Evolutionary conservation across 495 filamentous ascomycete species (phyloP).

Genomic region (Neurospora cerealis): DNA sequence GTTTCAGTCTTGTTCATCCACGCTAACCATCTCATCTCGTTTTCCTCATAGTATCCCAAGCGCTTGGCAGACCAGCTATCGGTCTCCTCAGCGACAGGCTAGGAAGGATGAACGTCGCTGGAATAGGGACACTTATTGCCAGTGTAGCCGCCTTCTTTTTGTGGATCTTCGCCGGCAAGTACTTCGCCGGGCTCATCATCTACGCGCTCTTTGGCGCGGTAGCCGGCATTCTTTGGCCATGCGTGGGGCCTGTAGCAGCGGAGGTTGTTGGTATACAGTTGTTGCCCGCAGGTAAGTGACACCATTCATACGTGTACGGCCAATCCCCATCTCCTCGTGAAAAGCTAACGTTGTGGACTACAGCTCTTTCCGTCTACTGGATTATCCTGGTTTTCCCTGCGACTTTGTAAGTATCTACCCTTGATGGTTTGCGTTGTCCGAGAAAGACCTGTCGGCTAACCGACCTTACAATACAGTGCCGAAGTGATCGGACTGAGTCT

Average conservation of each 20-base stretch:
- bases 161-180: conserved; percentile 57
- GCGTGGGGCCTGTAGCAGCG: conserved; percentile 59
- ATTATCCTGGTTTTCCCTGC: conserved; percentile 59
- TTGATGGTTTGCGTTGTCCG: neutral
- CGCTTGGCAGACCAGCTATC: conserved; percentile 48
- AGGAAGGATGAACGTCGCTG: conserved; percentile 61
- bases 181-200: conserved; percentile 56
- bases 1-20: neutral
- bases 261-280: conserved; percentile 69
- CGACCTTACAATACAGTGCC: conserved; percentile 22
- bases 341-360: neutral
- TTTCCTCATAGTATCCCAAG: conserved; percentile 27
- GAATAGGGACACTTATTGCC: conserved; percentile 46
- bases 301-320: neutral
- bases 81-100: conserved; percentile 56
- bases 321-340: neutral
- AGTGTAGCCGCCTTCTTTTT: conserved; percentile 54
- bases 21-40: neutral
- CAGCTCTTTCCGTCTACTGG: conserved; percentile 65
- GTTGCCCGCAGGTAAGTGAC: conserved; percentile 48
- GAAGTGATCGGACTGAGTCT: conserved; percentile 69
- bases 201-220: conserved; percentile 63
- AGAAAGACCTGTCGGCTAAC: neutral
- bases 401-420: conserved; percentile 41
- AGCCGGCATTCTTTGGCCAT: conserved; percentile 66